phyloP scores from a whole-genome alignment of 2,329 filamentous ascomycete genomes.

The Fusarium algeriense region DNA sequence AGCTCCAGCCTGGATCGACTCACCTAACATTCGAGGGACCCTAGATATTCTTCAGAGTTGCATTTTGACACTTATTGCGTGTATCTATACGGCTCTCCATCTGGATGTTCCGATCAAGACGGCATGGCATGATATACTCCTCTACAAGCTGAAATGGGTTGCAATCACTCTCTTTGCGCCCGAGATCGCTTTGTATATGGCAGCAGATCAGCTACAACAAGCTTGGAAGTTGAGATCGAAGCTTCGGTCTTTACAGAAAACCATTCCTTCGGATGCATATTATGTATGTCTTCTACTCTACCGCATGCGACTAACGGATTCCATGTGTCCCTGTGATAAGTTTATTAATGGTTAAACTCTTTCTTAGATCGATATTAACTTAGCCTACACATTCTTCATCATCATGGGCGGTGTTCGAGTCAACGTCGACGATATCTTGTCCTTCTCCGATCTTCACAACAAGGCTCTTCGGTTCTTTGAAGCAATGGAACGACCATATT shows the following conservation, averaged over 20 bases:
- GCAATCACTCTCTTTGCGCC: slow-evolving; percentile 49
- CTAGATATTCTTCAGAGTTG: slow-evolving; percentile 52
- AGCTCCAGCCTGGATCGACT: slow-evolving; percentile 3
- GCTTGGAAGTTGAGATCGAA: slow-evolving; percentile 13
- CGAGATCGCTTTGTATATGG: slow-evolving; percentile 48
- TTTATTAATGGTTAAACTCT: neutral
- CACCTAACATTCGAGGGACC: neutral
- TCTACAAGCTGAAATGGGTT: slow-evolving; percentile 48
- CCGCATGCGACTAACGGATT: too few relatives aligned
- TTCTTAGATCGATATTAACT: slow-evolving; percentile 18
- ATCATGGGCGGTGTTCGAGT: slow-evolving; percentile 49
- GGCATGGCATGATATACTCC: slow-evolving; percentile 5
- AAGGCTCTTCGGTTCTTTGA: slow-evolving; percentile 3
- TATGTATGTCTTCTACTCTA: neutral
- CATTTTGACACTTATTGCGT: slow-evolving; percentile 51
- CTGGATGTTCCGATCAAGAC: slow-evolving; percentile 51
- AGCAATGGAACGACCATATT: slow-evolving; percentile 1
- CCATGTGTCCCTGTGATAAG: neutral
- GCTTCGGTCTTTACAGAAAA: neutral
- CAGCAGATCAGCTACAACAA: slow-evolving; percentile 33
- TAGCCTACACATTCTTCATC: slow-evolving; percentile 47
- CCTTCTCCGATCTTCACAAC: slow-evolving; percentile 9
- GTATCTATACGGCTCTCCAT: slow-evolving; percentile 54
- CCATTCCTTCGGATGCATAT: neutral
- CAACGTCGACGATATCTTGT: slow-evolving; percentile 12